Conservation (phyloP, 768 basidiomycete genomes). For the Psilocybe tampanensis region DNA sequence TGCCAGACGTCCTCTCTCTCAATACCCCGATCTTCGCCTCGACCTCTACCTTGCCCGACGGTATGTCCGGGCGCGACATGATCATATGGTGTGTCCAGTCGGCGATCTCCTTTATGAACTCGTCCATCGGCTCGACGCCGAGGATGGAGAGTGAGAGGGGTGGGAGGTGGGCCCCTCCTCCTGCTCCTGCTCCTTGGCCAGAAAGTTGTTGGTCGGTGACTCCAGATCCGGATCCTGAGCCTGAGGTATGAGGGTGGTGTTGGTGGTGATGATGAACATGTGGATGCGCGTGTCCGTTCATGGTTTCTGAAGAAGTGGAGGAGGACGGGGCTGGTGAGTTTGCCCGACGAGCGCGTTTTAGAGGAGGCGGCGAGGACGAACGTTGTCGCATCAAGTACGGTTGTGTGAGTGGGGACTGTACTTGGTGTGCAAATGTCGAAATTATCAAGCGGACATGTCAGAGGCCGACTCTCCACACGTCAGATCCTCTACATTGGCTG, state of each 20-base stretch:
- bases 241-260: not conserved
- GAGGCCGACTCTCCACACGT: too few relatives aligned
- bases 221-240: not conserved
- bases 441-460: not conserved
- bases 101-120: constrained; percentile 89
- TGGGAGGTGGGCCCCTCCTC: constrained; percentile 44
- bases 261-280: not conserved
- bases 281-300: constrained; percentile 27
- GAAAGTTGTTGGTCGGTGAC: not conserved
- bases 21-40: constrained; percentile 90
- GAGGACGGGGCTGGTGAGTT: constrained; percentile 12
- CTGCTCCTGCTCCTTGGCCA: not conserved
- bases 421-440: not conserved
- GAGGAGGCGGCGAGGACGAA: constrained; percentile 25
- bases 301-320: constrained; percentile 4
- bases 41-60: constrained; percentile 69
- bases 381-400: constrained; percentile 18
- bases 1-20: constrained; percentile 54
- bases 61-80: constrained; percentile 47
- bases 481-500: not conserved
- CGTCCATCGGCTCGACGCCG: constrained; percentile 88
- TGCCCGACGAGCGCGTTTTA: constrained; percentile 23
- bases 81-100: constrained; percentile 85
- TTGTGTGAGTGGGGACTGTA: too few relatives aligned
- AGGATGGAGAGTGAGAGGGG: constrained; percentile 81